These are phyloP conservation scores for Ambispora gerdemannii DNA, from an alignment of 192 early-diverging fungal species.

Conservation along the genomic window DNA sequence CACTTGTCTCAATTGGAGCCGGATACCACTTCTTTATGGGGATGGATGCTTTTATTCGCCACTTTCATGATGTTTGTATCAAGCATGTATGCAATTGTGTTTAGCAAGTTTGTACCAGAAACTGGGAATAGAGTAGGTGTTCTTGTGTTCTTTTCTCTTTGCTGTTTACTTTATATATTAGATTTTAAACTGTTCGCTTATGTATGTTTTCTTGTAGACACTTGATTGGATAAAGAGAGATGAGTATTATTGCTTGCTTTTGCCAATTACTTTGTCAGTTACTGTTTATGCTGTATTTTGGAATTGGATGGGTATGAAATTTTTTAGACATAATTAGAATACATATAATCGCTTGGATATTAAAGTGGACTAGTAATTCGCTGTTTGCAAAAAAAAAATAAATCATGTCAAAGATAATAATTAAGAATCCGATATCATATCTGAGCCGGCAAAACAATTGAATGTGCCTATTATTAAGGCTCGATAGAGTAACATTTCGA, in stretches of 20 bases:
- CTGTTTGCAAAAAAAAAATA: too few species aligned
- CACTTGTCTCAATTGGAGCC: conserved; percentile 55
- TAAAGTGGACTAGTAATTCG: too few species aligned
- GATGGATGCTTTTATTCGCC: conserved; percentile 56
- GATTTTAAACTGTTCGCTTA: too few species aligned
- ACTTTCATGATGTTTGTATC: conserved; percentile 60
- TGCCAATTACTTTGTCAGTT: conserved; percentile 77
- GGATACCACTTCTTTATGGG: conserved; percentile 68
- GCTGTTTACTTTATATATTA: neutral
- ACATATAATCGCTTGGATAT: too few species aligned
- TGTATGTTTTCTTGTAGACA: conserved; percentile 33
- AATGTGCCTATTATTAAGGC: too few species aligned
- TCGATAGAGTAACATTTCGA: too few species aligned
- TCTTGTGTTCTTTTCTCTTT: neutral
- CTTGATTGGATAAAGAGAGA: conserved; percentile 73
- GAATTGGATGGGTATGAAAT: conserved; percentile 97
- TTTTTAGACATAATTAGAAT: conserved; percentile 78
- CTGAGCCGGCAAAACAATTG: too few species aligned
- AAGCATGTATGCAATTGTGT: conserved; percentile 63
- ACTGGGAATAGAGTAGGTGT: conserved; percentile 57
- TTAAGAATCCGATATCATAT: too few species aligned
- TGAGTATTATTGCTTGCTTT: conserved; percentile 77
- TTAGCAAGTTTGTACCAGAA: conserved; percentile 66
- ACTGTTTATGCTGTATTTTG: conserved; percentile 74
- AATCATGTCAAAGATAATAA: too few species aligned